These are phyloP conservation scores for Didymella keratinophila DNA, from an alignment of 2,329 filamentous ascomycete species.

Conservation along the genomic window DNA sequence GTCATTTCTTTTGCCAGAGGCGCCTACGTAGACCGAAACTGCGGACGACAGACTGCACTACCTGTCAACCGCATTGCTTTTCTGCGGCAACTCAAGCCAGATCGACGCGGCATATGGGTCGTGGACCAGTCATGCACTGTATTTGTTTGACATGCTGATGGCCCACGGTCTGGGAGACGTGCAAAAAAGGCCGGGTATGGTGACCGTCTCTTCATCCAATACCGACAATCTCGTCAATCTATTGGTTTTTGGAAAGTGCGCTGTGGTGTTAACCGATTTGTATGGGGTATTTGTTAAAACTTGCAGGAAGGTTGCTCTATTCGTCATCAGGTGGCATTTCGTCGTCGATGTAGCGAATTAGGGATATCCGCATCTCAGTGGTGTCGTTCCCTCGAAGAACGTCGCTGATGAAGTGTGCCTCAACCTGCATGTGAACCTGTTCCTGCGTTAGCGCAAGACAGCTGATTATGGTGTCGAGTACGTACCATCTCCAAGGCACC, in stretches of 20 bases:
- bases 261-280: not conserved
- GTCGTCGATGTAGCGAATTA: slow-evolving; percentile 95
- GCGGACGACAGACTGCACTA: not conserved
- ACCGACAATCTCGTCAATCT: not conserved
- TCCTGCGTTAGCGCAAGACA: slow-evolving; percentile 17
- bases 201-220: not conserved
- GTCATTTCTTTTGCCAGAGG: slow-evolving; percentile 1
- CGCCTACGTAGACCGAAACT: not conserved
- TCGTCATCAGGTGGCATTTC: slow-evolving; percentile 97
- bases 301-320: slow-evolving; percentile 54
- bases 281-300: not conserved
- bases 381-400: slow-evolving; percentile 91
- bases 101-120: not conserved
- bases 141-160: not conserved
- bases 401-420: slow-evolving; percentile 95
- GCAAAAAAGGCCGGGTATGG: not conserved
- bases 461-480: not conserved
- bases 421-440: slow-evolving; percentile 93
- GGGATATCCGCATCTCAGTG: slow-evolving; percentile 93
- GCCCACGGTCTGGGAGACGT: not conserved
- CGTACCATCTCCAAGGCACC: slow-evolving; percentile 93
- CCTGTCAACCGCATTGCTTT: not conserved
- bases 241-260: not conserved
- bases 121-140: not conserved
- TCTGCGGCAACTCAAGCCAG: not conserved